Percentiles rank a stretch among this genome's conserved stretches.
These are phyloP conservation scores for Leccinum huronense DNA, from an alignment of 1,284 basidiomycete species.

Conservation along the genomic window DNA sequence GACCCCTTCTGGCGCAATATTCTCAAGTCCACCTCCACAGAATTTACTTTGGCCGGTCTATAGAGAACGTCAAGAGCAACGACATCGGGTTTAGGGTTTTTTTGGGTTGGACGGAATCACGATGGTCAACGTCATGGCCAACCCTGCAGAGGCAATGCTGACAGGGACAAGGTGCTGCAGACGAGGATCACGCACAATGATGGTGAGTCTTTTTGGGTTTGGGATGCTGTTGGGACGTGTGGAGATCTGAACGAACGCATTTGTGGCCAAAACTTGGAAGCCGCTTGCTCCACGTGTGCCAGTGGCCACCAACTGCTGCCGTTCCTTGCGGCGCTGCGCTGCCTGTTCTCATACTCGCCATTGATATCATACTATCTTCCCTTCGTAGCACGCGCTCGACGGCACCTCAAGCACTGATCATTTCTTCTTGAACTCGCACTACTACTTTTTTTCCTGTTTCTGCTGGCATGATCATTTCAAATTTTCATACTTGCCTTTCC, in stretches of 20 bases:
- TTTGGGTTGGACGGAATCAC: constrained; percentile 93
- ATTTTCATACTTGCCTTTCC: too few relatives aligned
- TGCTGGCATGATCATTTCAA: too few relatives aligned
- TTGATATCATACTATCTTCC: too few relatives aligned
- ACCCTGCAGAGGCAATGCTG: constrained; percentile 74
- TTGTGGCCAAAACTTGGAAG: constrained; percentile 82
- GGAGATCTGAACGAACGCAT: constrained; percentile 4
- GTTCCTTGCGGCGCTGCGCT: too few relatives aligned
- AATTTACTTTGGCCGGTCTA: constrained; percentile 88
- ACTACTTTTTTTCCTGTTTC: too few relatives aligned
- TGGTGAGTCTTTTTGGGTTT: constrained; percentile 45
- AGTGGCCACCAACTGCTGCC: too few relatives aligned
- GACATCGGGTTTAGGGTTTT: constrained; percentile 83
- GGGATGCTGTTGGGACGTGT: background rate
- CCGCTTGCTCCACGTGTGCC: constrained; percentile 76
- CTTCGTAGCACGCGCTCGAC: too few relatives aligned
- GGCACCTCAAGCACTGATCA: too few relatives aligned
- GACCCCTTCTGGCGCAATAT: constrained; percentile 87
- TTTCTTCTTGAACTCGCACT: too few relatives aligned
- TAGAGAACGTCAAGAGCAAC: constrained; percentile 85
- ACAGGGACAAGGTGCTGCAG: constrained; percentile 73
- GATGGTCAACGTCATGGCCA: constrained; percentile 86
- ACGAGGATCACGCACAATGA: constrained; percentile 96
- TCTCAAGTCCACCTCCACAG: constrained; percentile 96
- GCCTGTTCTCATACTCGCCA: too few relatives aligned